These are phyloP conservation scores for Colletotrichum sansevieriae DNA, from an alignment of 2,329 filamentous ascomycete genomes.

Conservation along the genomic window DNA sequence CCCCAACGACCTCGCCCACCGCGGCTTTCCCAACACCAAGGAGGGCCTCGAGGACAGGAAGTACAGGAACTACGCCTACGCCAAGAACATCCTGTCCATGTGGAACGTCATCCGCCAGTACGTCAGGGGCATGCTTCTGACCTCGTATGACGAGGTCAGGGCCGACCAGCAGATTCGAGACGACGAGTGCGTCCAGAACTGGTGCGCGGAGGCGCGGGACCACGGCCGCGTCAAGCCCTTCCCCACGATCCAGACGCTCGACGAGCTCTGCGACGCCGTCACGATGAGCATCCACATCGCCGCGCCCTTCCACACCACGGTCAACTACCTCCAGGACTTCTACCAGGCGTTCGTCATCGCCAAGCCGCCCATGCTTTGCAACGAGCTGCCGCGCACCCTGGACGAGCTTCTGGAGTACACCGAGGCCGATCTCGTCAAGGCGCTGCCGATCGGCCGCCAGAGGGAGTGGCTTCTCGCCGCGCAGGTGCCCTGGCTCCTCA, in stretches of 20 bases:
- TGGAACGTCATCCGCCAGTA: constrained; percentile 59
- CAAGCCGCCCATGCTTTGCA: constrained; percentile 57
- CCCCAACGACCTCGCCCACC: constrained; percentile 57
- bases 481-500: constrained; percentile 61
- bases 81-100: constrained; percentile 58
- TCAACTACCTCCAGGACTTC: constrained; percentile 66
- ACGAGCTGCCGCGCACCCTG: constrained; percentile 49
- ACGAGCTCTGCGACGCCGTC: constrained; percentile 58
- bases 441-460: constrained; percentile 57
- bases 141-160: constrained; percentile 51
- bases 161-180: constrained; percentile 46
- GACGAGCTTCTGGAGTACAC: constrained; percentile 48
- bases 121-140: constrained; percentile 54
- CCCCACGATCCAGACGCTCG: constrained; percentile 56
- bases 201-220: constrained; percentile 56
- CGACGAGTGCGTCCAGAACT: constrained; percentile 53
- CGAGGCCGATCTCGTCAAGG: constrained; percentile 51
- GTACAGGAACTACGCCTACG: constrained; percentile 64
- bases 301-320: constrained; percentile 61
- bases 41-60: constrained; percentile 50
- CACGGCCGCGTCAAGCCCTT: constrained; percentile 57
- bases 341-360: constrained; percentile 62
- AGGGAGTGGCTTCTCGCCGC: constrained; percentile 60
- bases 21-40: constrained; percentile 56
- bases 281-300: constrained; percentile 68